Base-by-base conservation (phyloP, 2,329 filamentous ascomycete species). In the Colletotrichum noveboracense region DNA sequence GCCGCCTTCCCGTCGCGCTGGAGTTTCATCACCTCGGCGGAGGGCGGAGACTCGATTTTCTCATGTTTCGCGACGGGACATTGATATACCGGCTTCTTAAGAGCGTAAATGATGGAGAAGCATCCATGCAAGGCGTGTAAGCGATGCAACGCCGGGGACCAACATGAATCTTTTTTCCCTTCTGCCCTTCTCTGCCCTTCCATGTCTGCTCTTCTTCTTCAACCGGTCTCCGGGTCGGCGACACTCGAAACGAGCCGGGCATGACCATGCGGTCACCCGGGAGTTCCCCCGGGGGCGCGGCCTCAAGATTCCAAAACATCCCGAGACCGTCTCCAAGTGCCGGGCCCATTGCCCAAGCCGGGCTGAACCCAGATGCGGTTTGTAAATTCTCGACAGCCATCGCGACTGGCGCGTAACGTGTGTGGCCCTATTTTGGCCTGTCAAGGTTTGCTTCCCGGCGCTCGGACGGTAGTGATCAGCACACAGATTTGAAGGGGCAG, bases 401-500 rank as follows among this genome's bases (percentile, higher is more conserved):
- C 60, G 66, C 52, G 6, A 16, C 30, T 30, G 65, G 61, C 52
- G 68, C 30, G 61, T 56, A 71, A 55, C 21, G 24, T 48, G 18
- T 48, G n/a, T 71, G 60, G 21, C 34, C 30, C 38, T 21, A 71
- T 36, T 28, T 28, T 38, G 61, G 56, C 34, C 48, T 60, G 52
- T 71, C 67, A 71, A 60, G 28, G 38, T 24, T 71, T 71, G 18
- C n/a, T 38, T 21, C n/a, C 43, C 34, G 52, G 34, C 68, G 68
- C 71, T 74, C 71, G 67, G 71, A 74, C 67, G 48, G 36, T 60
- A 28, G 34, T 48, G 71, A 74, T 66, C 71, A 52, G 71, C 71
- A 32, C 14, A 21, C 30, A 64, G 24, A 60, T 61, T 61, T 26
- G 58, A 65, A 21, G 34, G 60, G n/a, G 65, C 14, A 38, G 43